Conservation (phyloP, 2,329 filamentous ascomycete species). For the Aspergillus brasiliensis region DNA sequence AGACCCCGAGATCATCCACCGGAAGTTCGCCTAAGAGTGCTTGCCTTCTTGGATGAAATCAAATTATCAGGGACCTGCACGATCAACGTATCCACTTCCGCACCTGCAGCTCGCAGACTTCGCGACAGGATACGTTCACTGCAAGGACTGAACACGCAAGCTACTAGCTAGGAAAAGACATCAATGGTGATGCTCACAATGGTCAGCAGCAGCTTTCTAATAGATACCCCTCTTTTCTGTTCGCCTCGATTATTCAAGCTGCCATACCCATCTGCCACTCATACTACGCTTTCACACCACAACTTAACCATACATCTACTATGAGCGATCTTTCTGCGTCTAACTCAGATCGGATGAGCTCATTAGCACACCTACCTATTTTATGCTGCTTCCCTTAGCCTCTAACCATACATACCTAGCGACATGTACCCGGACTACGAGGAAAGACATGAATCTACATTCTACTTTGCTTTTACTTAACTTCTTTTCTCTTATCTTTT, state of each 20-base stretch:
- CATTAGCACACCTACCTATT: too few relatives aligned
- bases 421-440: neutral
- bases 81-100: neutral
- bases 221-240: slow-evolving; percentile 7
- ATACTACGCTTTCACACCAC: neutral
- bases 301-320: neutral
- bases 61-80: neutral
- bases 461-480: neutral
- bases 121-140: neutral
- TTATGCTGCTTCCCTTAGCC: too few relatives aligned
- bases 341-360: too few relatives aligned
- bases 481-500: neutral
- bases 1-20: slow-evolving; percentile 98
- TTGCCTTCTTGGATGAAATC: neutral
- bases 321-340: neutral
- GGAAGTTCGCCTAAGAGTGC: slow-evolving; percentile 77
- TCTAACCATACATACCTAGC: neutral
- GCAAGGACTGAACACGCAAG: neutral
- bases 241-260: neutral
- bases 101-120: neutral
- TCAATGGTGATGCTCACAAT: neutral
- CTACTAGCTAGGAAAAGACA: neutral
- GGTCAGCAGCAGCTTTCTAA: slow-evolving; percentile 3
- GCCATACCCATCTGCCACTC: neutral
- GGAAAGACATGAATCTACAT: neutral